phyloP scores from a whole-genome alignment of 176 grass and related monocot genomes.

The Eragrostis nindensis region DNA sequence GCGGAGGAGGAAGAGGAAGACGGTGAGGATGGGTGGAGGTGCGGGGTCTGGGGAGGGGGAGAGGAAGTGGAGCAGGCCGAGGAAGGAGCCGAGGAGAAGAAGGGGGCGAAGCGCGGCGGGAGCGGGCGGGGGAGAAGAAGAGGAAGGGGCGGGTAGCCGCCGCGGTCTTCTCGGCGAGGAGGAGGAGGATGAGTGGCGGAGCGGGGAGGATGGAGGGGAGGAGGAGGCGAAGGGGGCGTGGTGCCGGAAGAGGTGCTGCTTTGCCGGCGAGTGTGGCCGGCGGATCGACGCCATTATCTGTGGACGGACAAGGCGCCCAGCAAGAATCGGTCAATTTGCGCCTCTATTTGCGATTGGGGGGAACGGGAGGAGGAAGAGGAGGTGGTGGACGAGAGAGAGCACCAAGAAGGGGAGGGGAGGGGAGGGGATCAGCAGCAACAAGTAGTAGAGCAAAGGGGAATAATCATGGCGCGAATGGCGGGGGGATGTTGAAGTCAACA shows the following conservation, averaged over 20 bases:
- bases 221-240: constrained; percentile 38
- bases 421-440: neutral
- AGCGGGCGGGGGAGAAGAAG: constrained; percentile 46
- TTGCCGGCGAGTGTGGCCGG: constrained; percentile 67
- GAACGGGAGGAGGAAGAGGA: no score
- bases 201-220: constrained; percentile 46
- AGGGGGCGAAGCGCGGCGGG: constrained; percentile 68
- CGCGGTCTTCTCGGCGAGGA: constrained; percentile 32
- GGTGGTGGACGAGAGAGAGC: no score
- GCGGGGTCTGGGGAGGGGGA: constrained; percentile 48
- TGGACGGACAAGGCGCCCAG: no score
- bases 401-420: no score
- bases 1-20: neutral
- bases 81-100: constrained; percentile 82
- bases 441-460: neutral
- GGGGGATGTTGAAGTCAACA: constrained; percentile 41
- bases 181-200: constrained; percentile 44
- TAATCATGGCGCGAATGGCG: constrained; percentile 56
- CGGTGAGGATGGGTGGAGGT: neutral
- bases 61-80: constrained; percentile 76
- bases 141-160: constrained; percentile 26
- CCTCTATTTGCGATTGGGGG: no score
- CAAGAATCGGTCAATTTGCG: no score
- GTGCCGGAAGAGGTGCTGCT: constrained; percentile 52
- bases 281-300: constrained; percentile 62